A percentile compares a stretch with the other conserved stretches of the same genome.
Evolutionary conservation across 352 stramenopile species (phyloP).

Genomic region (Blastocystis sp.): DNA sequence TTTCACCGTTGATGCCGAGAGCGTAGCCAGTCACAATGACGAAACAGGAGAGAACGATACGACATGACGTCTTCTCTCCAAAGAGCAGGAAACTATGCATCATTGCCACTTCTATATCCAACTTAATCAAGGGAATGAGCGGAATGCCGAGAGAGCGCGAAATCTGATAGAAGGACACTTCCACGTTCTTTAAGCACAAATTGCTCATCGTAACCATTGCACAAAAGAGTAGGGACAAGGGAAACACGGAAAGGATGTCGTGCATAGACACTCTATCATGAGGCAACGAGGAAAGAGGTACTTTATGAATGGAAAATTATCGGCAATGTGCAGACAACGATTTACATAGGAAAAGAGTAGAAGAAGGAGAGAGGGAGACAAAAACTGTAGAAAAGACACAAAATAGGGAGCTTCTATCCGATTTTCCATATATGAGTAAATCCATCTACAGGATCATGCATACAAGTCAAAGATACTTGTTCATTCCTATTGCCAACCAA

Average conservation of each 20-base stretch:
- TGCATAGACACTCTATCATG: not conserved
- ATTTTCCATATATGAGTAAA: not conserved
- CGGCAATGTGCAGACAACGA: not conserved
- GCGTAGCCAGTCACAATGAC: slow-evolving; percentile 3
- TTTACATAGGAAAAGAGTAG: not conserved
- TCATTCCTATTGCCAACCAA: not conserved
- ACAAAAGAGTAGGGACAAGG: slow-evolving; percentile 36
- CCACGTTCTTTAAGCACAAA: slow-evolving; percentile 40
- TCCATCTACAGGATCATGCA: not conserved
- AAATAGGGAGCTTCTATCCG: not conserved
- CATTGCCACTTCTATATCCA: not conserved
- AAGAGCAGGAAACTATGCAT: slow-evolving; percentile 19
- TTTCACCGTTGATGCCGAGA: slow-evolving; percentile 4
- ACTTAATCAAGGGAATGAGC: slow-evolving; percentile 36
- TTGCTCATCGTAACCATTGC: slow-evolving; percentile 45
- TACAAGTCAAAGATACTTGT: not conserved
- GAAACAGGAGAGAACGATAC: slow-evolving; percentile 28
- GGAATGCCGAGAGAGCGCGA: slow-evolving; percentile 50
- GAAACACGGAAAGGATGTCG: slow-evolving; percentile 14
- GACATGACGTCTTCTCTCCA: slow-evolving; percentile 25
- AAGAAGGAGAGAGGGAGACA: not conserved
- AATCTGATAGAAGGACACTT: slow-evolving; percentile 61
- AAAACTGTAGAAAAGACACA: not conserved
- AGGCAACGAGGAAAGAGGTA: not conserved
- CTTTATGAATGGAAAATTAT: not conserved